Base-by-base conservation (phyloP, 257 asterid species). In the Rubia yunnanensis region DNA sequence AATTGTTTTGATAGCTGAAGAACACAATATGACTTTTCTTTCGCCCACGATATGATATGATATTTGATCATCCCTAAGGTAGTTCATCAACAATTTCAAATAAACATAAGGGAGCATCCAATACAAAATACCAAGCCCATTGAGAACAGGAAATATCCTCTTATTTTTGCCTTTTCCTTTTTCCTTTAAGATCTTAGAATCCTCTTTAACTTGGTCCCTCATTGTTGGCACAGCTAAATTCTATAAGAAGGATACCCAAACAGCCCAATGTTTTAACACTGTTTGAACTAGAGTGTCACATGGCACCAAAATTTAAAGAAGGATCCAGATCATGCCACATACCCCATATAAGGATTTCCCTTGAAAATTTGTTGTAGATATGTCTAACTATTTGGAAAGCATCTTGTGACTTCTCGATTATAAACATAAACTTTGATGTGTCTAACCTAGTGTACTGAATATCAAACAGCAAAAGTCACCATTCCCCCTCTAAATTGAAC, bases 401-500 rank as follows among this genome's bases (percentile, higher is more conserved):
- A 6, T 7, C 8, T 35, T 36, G 26, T 61, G 32, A 35, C 31
- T n/a, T 8, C 17, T 38, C 32, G 1, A 7, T 48, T 14, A 36
- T 13, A 38, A 61, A 38, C 10, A 23, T 63, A 50, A 39, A 63
- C 14, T 38, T 26, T 5, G 3, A 10, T n/a, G 18, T 2, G 34
- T 4, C 27, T 24, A 53, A 11, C 63, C 38, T 23, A 54, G 4
- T 9, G n/a, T 15, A 55, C 26, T 15, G 17, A 5, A 15, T 52
- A 68, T 50, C 57, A 50, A 50, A 50, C 14, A 50, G 57, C 20
- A 44, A 44, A 44, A 44, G 52, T 44, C n/a, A n/a, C 27, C 57
- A 20, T 50, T 53, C 26, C 20, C 22, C 3, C 14, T 23, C 59
- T 14, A 36, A 23, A 41, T 22, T 66, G 20, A 8, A 23, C 44